These are phyloP conservation scores for Metschnikowia baotianmanensis DNA, from an alignment of 805 yeast species.

Conservation along the genomic window DNA sequence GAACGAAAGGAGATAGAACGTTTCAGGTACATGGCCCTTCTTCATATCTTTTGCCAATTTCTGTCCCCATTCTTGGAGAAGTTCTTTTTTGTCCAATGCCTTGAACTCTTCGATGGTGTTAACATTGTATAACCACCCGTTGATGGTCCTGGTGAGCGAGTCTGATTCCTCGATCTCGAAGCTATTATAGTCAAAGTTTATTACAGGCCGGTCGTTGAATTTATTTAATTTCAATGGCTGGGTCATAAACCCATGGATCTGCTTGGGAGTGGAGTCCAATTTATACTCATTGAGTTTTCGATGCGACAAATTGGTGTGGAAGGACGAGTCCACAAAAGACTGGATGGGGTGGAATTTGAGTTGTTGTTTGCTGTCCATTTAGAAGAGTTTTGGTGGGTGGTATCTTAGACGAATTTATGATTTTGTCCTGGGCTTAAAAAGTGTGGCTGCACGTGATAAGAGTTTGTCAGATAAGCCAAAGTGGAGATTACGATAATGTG, in stretches of 20 bases:
- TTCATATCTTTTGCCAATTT: conserved; percentile 15
- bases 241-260: conserved; percentile 44
- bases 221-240: conserved; percentile 34
- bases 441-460: too few relatives aligned
- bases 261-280: conserved; percentile 49
- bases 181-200: conserved; percentile 35
- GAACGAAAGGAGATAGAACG: conserved; percentile 52
- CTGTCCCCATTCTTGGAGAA: conserved; percentile 45
- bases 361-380: not conserved
- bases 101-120: conserved; percentile 90
- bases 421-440: too few relatives aligned
- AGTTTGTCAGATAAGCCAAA: too few relatives aligned
- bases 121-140: conserved; percentile 50
- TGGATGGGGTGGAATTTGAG: conserved; percentile 50
- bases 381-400: not conserved
- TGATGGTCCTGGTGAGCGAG: conserved; percentile 15
- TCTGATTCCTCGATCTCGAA: conserved; percentile 21
- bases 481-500: too few relatives aligned
- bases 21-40: conserved; percentile 32
- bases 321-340: conserved; percentile 82
- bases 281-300: conserved; percentile 72
- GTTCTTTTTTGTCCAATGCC: conserved; percentile 55
- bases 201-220: conserved; percentile 34
- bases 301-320: conserved; percentile 72
- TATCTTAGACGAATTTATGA: not conserved